Evolutionary conservation across 306 rosid genomes (phyloP).

Genomic region (Myrica gale): DNA sequence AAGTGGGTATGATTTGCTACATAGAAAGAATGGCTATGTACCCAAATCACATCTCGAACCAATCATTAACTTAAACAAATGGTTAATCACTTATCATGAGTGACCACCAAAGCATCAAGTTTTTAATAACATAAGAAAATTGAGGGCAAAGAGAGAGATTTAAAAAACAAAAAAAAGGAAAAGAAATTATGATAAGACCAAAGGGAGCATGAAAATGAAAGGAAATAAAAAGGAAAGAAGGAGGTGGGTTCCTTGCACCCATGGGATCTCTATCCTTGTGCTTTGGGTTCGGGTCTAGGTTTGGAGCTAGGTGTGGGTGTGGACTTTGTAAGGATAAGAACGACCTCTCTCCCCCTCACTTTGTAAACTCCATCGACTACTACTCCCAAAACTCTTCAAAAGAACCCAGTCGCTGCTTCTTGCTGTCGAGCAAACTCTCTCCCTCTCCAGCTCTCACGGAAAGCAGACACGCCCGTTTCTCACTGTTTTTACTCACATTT

Average conservation of each 20-base stretch:
- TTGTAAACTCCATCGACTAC: conserved; percentile 58
- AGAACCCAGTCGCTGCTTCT: conserved; percentile 56
- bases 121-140: neutral
- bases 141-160: neutral
- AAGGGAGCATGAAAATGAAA: conserved; percentile 60
- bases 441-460: conserved; percentile 39
- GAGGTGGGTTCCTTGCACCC: conserved; percentile 80
- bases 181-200: conserved; percentile 45
- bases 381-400: conserved; percentile 46
- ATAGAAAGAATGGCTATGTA: conserved; percentile 19
- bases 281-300: conserved; percentile 30
- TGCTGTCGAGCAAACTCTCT: conserved; percentile 15
- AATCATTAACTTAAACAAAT: conserved; percentile 20
- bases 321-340: conserved; percentile 92
- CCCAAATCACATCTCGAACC: conserved; percentile 19
- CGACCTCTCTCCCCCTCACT: conserved; percentile 44
- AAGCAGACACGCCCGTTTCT: neutral
- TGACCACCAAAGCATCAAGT: conserved; percentile 11
- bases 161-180: conserved; percentile 16
- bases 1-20: conserved; percentile 3
- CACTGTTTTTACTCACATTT: conserved; percentile 4
- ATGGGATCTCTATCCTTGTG: conserved; percentile 52
- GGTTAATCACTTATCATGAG: conserved; percentile 29
- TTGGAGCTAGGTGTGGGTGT: conserved; percentile 55
- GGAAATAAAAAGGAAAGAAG: conserved; percentile 53